These are phyloP conservation scores for Sugiyamaella sp. DNA, from an alignment of 1,139 yeast species.

Conservation along the genomic window DNA sequence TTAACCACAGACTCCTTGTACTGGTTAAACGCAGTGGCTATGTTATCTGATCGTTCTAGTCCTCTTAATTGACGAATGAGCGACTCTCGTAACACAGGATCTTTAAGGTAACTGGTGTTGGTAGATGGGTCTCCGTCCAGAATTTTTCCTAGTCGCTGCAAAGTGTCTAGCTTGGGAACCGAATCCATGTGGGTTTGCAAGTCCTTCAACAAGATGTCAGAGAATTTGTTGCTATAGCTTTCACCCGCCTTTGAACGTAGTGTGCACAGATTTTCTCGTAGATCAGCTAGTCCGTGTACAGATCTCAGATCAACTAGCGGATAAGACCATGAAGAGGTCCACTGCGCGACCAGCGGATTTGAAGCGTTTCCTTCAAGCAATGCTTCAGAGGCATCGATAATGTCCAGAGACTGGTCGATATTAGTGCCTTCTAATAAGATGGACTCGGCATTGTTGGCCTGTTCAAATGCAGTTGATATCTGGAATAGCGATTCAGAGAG, in stretches of 20 bases:
- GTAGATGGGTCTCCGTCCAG: conserved; percentile 29
- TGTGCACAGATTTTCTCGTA: conserved; percentile 55
- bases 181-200: conserved; percentile 58
- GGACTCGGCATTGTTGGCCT: conserved; percentile 33
- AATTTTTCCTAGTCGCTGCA: conserved; percentile 51
- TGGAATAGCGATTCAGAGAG: conserved; percentile 71
- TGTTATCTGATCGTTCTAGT: conserved; percentile 62
- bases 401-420: conserved; percentile 51
- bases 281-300: conserved; percentile 60
- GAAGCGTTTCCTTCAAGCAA: conserved; percentile 53
- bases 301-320: conserved; percentile 53
- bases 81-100: conserved; percentile 45
- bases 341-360: conserved; percentile 38
- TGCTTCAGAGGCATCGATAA: conserved; percentile 58
- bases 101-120: conserved; percentile 43
- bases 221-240: conserved; percentile 61
- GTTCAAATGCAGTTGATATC: conserved; percentile 31
- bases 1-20: conserved; percentile 69
- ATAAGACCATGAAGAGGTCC: conserved; percentile 35
- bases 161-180: conserved; percentile 53
- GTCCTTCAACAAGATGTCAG: conserved; percentile 60
- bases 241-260: conserved; percentile 66
- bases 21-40: conserved; percentile 62
- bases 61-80: conserved; percentile 56
- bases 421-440: conserved; percentile 24